Evolutionary conservation across 1,139 yeast genomes (phyloP).

Genomic region (Ogataea hybrid): DNA sequence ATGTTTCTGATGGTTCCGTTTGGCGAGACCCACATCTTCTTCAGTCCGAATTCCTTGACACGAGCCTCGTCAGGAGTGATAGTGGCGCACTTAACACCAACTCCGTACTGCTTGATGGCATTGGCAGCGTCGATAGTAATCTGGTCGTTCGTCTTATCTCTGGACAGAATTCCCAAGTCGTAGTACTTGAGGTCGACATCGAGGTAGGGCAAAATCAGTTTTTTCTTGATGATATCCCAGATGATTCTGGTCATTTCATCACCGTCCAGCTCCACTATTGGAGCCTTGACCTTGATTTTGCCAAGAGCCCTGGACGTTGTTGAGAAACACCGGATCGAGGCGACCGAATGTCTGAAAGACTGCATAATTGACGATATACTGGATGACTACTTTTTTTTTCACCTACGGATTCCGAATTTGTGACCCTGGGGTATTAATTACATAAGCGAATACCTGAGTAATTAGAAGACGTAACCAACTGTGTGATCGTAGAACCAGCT

Average conservation of each 20-base stretch:
- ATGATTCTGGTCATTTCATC: slow-evolving; percentile 95
- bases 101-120: slow-evolving; percentile 85
- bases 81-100: slow-evolving; percentile 96
- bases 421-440: slow-evolving; percentile 1
- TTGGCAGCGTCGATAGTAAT: slow-evolving; percentile 88
- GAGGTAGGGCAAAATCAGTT: slow-evolving; percentile 79
- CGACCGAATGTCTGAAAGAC: slow-evolving; percentile 3
- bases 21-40: slow-evolving; percentile 97
- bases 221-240: slow-evolving; percentile 82
- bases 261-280: slow-evolving; percentile 95
- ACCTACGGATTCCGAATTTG: slow-evolving; percentile 6
- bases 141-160: slow-evolving; percentile 86
- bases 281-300: slow-evolving; percentile 80
- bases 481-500: slow-evolving; percentile 26
- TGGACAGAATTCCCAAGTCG: slow-evolving; percentile 80
- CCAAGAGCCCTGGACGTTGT: slow-evolving; percentile 11
- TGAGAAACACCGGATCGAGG: slow-evolving; percentile 12
- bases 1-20: slow-evolving; percentile 96
- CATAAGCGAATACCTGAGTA: not conserved
- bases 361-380: slow-evolving; percentile 1
- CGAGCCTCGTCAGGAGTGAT: slow-evolving; percentile 98
- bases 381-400: slow-evolving; percentile 3
- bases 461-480: slow-evolving; percentile 22
- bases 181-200: slow-evolving; percentile 88
- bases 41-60: slow-evolving; percentile 82